phyloP scores from a whole-genome alignment of 2,329 filamentous ascomycete genomes.

The Graphilbum ipis-grandicollis region DNA sequence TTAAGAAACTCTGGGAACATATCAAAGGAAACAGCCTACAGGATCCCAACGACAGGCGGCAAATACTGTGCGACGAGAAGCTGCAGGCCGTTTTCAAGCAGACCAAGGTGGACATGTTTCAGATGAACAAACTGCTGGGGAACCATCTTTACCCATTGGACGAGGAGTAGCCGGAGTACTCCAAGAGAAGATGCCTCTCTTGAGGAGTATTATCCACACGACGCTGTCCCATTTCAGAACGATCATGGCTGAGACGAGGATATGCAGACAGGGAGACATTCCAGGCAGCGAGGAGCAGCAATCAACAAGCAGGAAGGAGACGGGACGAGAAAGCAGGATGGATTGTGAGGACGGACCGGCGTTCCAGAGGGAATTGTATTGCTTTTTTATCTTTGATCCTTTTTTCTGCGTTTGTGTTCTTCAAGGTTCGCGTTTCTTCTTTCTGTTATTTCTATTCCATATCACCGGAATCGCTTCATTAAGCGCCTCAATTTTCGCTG shows the following conservation, averaged over 20 bases:
- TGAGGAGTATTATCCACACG: too few species aligned
- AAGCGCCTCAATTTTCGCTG: too few species aligned
- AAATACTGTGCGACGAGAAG: slow-evolving; percentile 81
- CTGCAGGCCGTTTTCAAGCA: slow-evolving; percentile 88
- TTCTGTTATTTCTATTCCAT: too few species aligned
- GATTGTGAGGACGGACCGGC: too few species aligned
- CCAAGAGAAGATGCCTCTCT: too few species aligned
- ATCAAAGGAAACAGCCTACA: slow-evolving; percentile 81
- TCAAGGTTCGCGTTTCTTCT: too few species aligned
- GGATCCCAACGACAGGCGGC: slow-evolving; percentile 77
- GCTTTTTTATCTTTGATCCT: too few species aligned
- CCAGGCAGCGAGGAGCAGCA: not conserved
- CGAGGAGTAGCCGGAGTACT: slow-evolving; percentile 26
- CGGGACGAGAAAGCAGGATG: not conserved
- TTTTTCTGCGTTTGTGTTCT: too few species aligned
- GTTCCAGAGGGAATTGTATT: too few species aligned
- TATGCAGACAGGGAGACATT: too few species aligned
- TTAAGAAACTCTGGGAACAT: slow-evolving; percentile 92
- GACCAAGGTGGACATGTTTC: slow-evolving; percentile 92
- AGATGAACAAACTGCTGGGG: slow-evolving; percentile 93
- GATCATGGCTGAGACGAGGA: not conserved
- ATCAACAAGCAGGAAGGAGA: not conserved
- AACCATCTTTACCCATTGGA: slow-evolving; percentile 77
- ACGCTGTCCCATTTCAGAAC: not conserved
- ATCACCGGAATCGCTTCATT: too few species aligned